These are phyloP conservation scores for Pseudogymnoascus sp. DNA, from an alignment of 2,329 filamentous ascomycete species.

Conservation along the genomic window DNA sequence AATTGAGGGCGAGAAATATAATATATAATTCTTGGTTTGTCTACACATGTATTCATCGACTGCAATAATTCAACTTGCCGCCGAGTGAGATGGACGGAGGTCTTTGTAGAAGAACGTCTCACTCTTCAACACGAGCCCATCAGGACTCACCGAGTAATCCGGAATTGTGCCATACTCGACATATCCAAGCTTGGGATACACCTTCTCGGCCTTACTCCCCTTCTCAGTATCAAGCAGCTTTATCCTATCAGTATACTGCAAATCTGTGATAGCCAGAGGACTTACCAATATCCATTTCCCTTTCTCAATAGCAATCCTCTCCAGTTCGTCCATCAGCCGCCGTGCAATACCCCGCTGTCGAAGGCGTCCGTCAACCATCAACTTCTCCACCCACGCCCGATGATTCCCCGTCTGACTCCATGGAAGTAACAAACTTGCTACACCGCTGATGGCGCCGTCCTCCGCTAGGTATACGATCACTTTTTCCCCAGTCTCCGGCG, in stretches of 20 bases:
- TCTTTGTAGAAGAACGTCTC: constrained; percentile 56
- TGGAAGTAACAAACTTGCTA: constrained; percentile 49
- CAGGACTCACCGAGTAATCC: constrained; percentile 44
- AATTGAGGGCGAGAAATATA: background rate
- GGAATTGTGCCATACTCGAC: constrained; percentile 47
- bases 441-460: constrained; percentile 43
- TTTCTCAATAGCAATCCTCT: constrained; percentile 43
- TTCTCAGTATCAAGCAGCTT: constrained; percentile 49
- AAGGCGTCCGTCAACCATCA: constrained; percentile 48
- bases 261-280: constrained; percentile 14
- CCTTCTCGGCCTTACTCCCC: constrained; percentile 44
- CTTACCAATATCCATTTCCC: constrained; percentile 49
- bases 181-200: constrained; percentile 53
- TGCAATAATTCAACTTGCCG: background rate
- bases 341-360: constrained; percentile 46
- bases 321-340: constrained; percentile 46
- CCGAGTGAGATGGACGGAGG: constrained; percentile 26
- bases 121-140: constrained; percentile 40
- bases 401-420: constrained; percentile 50
- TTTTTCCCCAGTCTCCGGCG: constrained; percentile 39
- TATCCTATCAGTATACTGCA: constrained; percentile 13
- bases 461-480: constrained; percentile 47
- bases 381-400: constrained; percentile 49
- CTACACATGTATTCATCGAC: background rate
- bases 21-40: background rate